phyloP scores from a whole-genome alignment of 805 yeast species.

The Teunomyces pallodes region DNA sequence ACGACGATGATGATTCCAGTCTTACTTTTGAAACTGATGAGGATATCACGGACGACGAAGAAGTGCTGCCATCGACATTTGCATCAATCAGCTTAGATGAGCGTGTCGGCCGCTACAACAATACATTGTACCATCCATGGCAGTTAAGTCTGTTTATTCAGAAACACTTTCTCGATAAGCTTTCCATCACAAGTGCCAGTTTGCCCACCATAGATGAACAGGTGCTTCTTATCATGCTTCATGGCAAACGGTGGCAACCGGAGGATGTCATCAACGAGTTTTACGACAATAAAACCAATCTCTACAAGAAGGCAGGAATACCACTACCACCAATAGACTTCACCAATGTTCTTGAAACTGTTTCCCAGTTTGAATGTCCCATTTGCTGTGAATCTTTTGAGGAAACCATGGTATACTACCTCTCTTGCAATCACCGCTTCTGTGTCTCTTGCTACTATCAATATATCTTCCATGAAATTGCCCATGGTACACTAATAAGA shows the following conservation, averaged over 20 bases:
- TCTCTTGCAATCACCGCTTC: conserved; percentile 68
- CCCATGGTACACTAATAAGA: conserved; percentile 46
- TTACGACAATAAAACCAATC: conserved; percentile 28
- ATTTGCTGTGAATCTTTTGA: conserved; percentile 69
- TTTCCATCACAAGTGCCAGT: conserved; percentile 19
- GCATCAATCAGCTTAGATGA: neutral
- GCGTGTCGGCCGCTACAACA: neutral
- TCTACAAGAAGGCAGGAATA: conserved; percentile 30
- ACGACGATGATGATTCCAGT: conserved; percentile 5
- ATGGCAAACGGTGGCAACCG: conserved; percentile 37
- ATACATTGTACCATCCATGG: conserved; percentile 25
- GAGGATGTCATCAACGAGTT: conserved; percentile 37
- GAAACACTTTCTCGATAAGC: conserved; percentile 20
- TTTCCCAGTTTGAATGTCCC: neutral
- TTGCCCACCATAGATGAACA: conserved; percentile 28
- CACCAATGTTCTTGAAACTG: neutral
- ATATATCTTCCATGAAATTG: conserved; percentile 50
- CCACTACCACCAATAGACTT: conserved; percentile 4
- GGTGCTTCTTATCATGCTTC: conserved; percentile 35
- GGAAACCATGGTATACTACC: conserved; percentile 37
- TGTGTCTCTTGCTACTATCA: conserved; percentile 68
- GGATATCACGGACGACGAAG: conserved; percentile 5
- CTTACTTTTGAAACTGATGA: conserved; percentile 10
- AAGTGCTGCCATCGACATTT: neutral
- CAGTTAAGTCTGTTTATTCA: conserved; percentile 23